A percentile compares a stretch with the other conserved stretches of the same genome.
Conservation (phyloP, 106 monocot species). For the Apostasia shenzhenica region DNA sequence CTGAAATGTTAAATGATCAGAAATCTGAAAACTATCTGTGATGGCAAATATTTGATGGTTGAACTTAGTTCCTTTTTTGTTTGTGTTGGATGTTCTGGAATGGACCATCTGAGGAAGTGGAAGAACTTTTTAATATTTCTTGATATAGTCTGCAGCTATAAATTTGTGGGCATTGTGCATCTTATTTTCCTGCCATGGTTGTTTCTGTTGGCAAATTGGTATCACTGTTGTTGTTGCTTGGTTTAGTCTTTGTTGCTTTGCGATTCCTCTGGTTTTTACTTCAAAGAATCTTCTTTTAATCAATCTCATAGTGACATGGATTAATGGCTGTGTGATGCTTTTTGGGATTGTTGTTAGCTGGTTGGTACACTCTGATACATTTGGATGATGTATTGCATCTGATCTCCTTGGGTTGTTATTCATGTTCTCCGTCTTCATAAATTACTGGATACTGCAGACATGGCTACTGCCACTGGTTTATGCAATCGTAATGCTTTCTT, state of each 20-base stretch:
- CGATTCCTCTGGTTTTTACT: not conserved
- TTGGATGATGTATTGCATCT: constrained; percentile 1
- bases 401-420: not conserved
- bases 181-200: not conserved
- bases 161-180: too few relatives aligned
- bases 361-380: not conserved
- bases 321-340: constrained; percentile 8
- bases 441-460: not conserved
- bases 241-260: not conserved
- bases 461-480: not conserved
- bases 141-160: too few relatives aligned
- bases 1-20: not conserved
- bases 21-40: too few relatives aligned
- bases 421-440: not conserved
- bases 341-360: too few relatives aligned
- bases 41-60: too few relatives aligned
- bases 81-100: constrained; percentile 15
- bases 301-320: not conserved
- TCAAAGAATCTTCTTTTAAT: not conserved
- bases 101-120: constrained; percentile 7
- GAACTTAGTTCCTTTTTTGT: not conserved
- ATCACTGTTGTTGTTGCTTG: not conserved
- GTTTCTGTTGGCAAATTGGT: not conserved
- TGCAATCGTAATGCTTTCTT: not conserved
- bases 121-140: not conserved